These are phyloP conservation scores for Escallonia herrerae DNA, from an alignment of 129 eudicot genomes.

Conservation along the genomic window DNA sequence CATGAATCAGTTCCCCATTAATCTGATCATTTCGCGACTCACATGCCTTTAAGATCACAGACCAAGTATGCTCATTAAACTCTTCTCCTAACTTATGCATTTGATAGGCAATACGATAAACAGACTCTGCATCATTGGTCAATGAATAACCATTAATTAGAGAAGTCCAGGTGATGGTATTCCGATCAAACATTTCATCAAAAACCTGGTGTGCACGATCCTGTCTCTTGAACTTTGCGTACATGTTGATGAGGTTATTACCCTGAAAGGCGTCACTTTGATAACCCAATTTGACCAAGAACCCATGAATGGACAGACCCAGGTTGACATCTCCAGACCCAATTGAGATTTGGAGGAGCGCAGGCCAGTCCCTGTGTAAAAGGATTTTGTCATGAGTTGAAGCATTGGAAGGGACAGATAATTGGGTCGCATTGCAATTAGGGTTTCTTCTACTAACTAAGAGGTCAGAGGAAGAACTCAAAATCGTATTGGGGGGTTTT, in stretches of 20 bases:
- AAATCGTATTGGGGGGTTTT: not conserved
- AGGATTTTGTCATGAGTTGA: not conserved
- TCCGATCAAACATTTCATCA: constrained; percentile 16
- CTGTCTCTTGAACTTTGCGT: constrained; percentile 3
- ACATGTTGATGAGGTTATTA: constrained; percentile 14
- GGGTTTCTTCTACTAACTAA: not conserved
- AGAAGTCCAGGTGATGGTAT: constrained; percentile 12
- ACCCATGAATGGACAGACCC: constrained; percentile 10
- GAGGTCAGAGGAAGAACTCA: not conserved
- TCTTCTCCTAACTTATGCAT: constrained; percentile 7
- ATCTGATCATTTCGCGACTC: not conserved
- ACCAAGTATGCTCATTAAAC: constrained; percentile 19
- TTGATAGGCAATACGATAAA: not conserved
- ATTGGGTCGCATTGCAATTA: not conserved
- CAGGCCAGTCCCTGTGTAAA: constrained; percentile 7
- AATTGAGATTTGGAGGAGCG: constrained; percentile 8
- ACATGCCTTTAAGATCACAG: constrained; percentile 5
- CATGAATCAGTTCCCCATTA: constrained; percentile 14
- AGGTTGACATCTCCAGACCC: not conserved
- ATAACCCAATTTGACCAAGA: not conserved
- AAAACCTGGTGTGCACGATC: constrained; percentile 4
- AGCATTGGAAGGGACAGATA: not conserved
- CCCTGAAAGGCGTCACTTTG: constrained; percentile 11
- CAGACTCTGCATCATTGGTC: constrained; percentile 8
- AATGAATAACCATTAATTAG: constrained; percentile 10